phyloP scores from a whole-genome alignment of 2,329 filamentous ascomycete species.

The Fusarium austroafricanum region DNA sequence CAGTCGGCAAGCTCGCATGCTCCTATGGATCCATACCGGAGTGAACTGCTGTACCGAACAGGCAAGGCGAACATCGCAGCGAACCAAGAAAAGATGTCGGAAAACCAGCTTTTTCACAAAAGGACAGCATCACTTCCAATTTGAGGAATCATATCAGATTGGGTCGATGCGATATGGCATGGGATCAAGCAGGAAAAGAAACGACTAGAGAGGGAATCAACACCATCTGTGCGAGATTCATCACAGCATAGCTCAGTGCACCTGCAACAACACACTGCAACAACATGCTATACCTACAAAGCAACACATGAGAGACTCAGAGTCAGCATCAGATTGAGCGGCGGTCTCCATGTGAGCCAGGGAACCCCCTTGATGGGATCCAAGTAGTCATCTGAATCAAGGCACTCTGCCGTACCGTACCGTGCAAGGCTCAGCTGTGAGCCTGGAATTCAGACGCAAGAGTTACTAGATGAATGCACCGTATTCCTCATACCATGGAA shows the following conservation, averaged over 20 bases:
- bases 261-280: conserved; percentile 14
- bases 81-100: conserved; percentile 9
- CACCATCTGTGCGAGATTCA: conserved; percentile 26
- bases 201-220: conserved; percentile 21
- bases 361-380: conserved; percentile 24
- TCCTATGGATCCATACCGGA: conserved; percentile 16
- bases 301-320: conserved; percentile 33
- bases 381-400: conserved; percentile 16
- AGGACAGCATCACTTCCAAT: conserved; percentile 20
- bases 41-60: conserved; percentile 4
- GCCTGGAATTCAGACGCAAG: conserved; percentile 3
- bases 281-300: conserved; percentile 28
- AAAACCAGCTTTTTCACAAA: conserved; percentile 23
- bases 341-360: conserved; percentile 19
- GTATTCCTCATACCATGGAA: conserved; percentile 19
- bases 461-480: neutral
- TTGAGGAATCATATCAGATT: conserved; percentile 19
- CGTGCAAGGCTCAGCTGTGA: conserved; percentile 13
- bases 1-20: conserved; percentile 28
- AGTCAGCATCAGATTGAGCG: conserved; percentile 27
- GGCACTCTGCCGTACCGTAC: conserved; percentile 1
- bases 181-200: conserved; percentile 21
- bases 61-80: conserved; percentile 20
- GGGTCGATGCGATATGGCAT: conserved; percentile 2
- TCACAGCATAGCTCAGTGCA: conserved; percentile 19